Percentiles rank a stretch among this genome's conserved stretches.
These are phyloP conservation scores for Rhytidiadelphus loreus DNA, from an alignment of 225 moss, liverwort and hornwort species.

Conservation along the genomic window DNA sequence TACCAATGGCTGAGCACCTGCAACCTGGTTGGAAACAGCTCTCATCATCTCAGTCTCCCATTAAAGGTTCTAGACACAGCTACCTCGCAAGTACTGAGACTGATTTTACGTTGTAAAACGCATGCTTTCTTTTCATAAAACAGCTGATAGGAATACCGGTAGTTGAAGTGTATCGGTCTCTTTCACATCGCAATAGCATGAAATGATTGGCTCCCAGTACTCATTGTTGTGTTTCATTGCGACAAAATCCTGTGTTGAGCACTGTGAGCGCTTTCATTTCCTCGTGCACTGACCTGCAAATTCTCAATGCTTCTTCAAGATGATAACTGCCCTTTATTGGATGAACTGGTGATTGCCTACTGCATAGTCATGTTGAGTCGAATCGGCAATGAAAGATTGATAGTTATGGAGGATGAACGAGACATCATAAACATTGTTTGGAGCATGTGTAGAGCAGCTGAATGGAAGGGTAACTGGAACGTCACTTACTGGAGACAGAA, in stretches of 20 bases:
- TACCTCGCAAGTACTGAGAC: not conserved
- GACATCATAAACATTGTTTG: constrained; percentile 20
- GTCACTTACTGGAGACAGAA: constrained; percentile 18
- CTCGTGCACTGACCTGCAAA: not conserved
- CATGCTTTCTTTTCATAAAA: not conserved
- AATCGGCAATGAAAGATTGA: not conserved
- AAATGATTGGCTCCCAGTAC: not conserved
- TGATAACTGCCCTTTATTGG: not conserved
- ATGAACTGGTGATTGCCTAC: not conserved
- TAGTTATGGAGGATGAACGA: not conserved
- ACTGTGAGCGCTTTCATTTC: not conserved
- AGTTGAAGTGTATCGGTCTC: not conserved
- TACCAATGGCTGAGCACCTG: not conserved
- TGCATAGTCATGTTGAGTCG: not conserved
- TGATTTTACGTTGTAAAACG: not conserved
- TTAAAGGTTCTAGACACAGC: not conserved
- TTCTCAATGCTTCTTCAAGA: not conserved
- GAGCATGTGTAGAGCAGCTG: constrained; percentile 40
- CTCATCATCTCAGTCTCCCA: not conserved
- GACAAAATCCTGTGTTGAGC: not conserved
- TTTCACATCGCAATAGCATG: not conserved
- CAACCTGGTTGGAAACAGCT: not conserved
- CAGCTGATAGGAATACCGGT: not conserved
- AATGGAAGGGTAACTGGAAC: constrained; percentile 11
- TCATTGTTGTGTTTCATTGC: not conserved